Base-by-base conservation (phyloP, 2,329 filamentous ascomycete genomes). In the Penicillium expansum region DNA sequence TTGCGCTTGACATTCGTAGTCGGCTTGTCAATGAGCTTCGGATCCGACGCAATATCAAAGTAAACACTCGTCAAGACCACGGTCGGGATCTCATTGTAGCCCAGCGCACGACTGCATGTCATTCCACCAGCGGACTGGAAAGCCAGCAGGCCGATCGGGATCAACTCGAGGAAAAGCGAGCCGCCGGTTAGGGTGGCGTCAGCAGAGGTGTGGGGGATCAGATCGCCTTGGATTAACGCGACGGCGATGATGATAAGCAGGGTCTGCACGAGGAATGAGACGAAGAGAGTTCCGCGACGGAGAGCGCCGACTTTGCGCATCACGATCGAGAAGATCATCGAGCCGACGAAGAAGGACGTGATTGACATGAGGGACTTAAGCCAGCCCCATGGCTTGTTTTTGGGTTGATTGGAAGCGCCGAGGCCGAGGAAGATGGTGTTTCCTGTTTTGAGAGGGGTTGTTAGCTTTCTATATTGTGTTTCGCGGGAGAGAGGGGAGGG, bases 391-490 rank as follows among this genome's bases (percentile, higher is more conserved):
- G 71, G 67, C 52, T 76, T 74, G 37, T 62, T 71, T 42, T 55
- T 52, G 9, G 76, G 75, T 52, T 74, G 74, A 32, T 71, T 70
- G 6, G 75, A 74, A 24, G 77, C 72, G 35, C 77, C 77, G 6
- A 79, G 74, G 20, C 75, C 77, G 48, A 78, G 71, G 69, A 79
- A 79, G 58, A 79, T 70, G 30, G 77, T 79, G 62, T 79, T 79
- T 59, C 76, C 76, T 79, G 55, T 45, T 42, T 32, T 2, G 37
- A 32, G 5, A 29, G 48, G 22, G 33, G 11, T 18, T 16, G 22
- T 60, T 42, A 53, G 45, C 22, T 27, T 44, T 20, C 14, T 35
- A 39, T 14, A 4, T 32, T n/a, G 20, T 32, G 14, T 30, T 18
- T 48, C 8, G 35, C 9, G 35, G 39, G 11, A 24, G 43, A 2